Base-by-base conservation (phyloP, 495 filamentous ascomycete species). In the Talaromyces proteolyticus region DNA sequence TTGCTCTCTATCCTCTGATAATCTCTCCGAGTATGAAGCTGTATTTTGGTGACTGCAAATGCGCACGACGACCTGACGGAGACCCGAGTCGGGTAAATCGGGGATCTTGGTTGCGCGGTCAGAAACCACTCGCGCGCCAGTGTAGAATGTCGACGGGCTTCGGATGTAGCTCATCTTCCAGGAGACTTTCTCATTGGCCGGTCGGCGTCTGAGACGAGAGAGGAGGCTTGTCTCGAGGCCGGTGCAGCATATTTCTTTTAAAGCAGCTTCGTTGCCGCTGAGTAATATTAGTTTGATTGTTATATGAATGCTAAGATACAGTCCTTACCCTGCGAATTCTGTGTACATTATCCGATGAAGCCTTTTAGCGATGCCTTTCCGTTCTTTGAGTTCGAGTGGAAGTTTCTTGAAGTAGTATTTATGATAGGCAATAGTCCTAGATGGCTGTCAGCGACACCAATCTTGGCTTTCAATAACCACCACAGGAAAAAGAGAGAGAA, bases 41-140 rank as follows among this genome's bases (percentile, higher is more conserved):
- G 65, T 69, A 12, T 63, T 57, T 70, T 96, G 91, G 56, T 74
- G 61, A 51, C 82, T 87, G 6, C 74, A 68, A 44, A 96, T 81
- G 56, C 77, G 74, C 24, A 96, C 78, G 12, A 92, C 75, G 17
- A 79, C 82, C 69, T 96, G 91, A 34, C 85, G 76, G 6, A 88
- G 50, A 17, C 67, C 71, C 25, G 72, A 65, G 20, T 74, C 70
- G 8, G 72, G 57, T 3, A 73, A 37, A 19, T 69, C 67, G 16
- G 75, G 74, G n/a, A 85, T 57, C 36, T 69, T 59, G 19, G 70
- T 67, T 8, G 80, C 73, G 48, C 77, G 71, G 62, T 85, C 78
- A 50, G 80, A 77, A 40, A 85, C 67, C 38, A 93, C 52, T 40
- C 79, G 79, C 42, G 67, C 29, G 8, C 70, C 70, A 17, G 59